A percentile compares a stretch with the other conserved stretches of the same genome.
Evolutionary conservation across 2,329 filamentous ascomycete species (phyloP).

Genomic region (Penicillium glabrum): DNA sequence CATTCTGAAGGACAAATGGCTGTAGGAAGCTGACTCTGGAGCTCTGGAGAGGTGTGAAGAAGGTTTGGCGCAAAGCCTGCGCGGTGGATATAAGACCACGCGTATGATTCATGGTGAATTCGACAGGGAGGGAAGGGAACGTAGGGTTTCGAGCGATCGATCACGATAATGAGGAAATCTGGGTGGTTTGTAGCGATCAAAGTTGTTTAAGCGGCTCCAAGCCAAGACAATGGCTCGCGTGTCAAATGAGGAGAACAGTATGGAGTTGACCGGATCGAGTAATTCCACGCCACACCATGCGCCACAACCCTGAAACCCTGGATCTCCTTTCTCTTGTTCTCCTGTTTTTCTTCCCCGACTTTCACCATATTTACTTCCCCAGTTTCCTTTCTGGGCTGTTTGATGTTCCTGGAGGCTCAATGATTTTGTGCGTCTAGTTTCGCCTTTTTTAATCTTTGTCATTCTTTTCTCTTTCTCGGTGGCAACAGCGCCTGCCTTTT

Average conservation of each 20-base stretch:
- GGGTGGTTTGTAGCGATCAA: neutral
- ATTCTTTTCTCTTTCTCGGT: constrained; percentile 22
- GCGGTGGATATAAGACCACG: constrained; percentile 34
- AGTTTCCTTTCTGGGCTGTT: constrained; percentile 21
- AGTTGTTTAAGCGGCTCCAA: neutral
- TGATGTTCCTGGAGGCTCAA: constrained; percentile 29
- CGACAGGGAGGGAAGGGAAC: neutral
- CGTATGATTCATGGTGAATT: constrained; percentile 31
- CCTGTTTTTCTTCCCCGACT: constrained; percentile 4
- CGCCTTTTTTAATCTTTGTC: constrained; percentile 17
- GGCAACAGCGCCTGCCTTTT: constrained; percentile 19
- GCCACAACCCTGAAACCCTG: constrained; percentile 23
- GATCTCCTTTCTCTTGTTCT: constrained; percentile 23
- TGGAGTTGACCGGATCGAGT: constrained; percentile 16
- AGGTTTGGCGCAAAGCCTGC: constrained; percentile 32
- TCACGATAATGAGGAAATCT: neutral
- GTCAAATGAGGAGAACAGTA: neutral
- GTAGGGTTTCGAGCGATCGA: neutral
- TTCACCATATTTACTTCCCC: constrained; percentile 4
- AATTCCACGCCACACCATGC: constrained; percentile 23
- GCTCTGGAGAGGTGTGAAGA: constrained; percentile 22
- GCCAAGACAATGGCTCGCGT: neutral
- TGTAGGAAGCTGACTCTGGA: constrained; percentile 14
- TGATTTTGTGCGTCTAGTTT: constrained; percentile 21
- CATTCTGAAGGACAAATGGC: constrained; percentile 6